These are phyloP conservation scores for Tubosaeta sp. DNA, from an alignment of 768 basidiomycete species.

Conservation along the genomic window DNA sequence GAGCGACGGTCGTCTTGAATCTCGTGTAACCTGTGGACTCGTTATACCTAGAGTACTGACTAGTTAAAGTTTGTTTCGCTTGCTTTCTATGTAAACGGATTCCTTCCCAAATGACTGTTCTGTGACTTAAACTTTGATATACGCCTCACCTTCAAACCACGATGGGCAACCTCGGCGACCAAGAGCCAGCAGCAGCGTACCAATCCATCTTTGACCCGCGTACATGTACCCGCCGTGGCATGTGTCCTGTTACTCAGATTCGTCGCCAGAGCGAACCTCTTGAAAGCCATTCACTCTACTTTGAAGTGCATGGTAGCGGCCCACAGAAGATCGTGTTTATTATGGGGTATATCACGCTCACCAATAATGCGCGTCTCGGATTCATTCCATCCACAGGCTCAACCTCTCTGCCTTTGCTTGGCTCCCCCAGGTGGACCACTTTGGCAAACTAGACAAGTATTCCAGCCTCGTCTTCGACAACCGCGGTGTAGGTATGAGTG, in stretches of 20 bases:
- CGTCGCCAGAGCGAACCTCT: constrained; percentile 44
- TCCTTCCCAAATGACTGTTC: no score
- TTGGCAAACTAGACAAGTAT: constrained; percentile 50
- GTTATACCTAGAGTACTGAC: no score
- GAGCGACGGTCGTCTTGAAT: constrained; percentile 77
- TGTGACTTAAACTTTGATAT: no score
- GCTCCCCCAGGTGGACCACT: constrained; percentile 61
- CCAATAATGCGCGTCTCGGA: neutral
- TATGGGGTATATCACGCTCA: constrained; percentile 52
- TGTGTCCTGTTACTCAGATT: constrained; percentile 66
- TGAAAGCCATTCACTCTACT: constrained; percentile 75
- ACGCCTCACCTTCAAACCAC: neutral
- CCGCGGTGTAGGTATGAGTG: constrained; percentile 76
- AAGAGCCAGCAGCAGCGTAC: neutral
- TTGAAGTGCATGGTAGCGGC: constrained; percentile 69
- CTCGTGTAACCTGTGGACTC: no score
- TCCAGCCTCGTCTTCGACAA: constrained; percentile 78
- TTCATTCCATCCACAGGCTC: constrained; percentile 36
- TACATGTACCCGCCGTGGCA: constrained; percentile 64
- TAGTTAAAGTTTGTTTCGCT: no score
- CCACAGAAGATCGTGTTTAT: constrained; percentile 67
- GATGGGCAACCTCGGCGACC: neutral
- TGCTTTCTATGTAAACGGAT: no score
- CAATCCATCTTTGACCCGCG: constrained; percentile 52
- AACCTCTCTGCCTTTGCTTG: constrained; percentile 63